phyloP scores from a whole-genome alignment of 1,139 yeast species.

The Geotrichum reessii region DNA sequence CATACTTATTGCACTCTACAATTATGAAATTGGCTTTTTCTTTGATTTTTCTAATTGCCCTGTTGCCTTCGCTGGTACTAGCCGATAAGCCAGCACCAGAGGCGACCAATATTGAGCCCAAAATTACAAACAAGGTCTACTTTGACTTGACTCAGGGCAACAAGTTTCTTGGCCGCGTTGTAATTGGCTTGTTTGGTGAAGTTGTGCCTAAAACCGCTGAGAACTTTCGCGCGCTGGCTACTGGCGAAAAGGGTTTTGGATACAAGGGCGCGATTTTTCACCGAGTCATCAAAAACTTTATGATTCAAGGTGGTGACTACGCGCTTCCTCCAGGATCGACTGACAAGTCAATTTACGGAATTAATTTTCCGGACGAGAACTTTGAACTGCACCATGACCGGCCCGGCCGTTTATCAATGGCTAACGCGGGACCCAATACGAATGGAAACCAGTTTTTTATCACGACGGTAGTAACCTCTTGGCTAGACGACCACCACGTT shows the following conservation, averaged over 20 bases:
- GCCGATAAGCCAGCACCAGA: neutral
- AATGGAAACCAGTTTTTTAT: slow-evolving; percentile 98
- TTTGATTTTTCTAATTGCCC: neutral
- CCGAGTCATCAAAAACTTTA: slow-evolving; percentile 96
- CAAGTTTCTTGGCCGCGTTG: slow-evolving; percentile 63
- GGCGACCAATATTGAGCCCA: slow-evolving; percentile 30
- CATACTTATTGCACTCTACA: neutral
- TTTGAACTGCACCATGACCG: slow-evolving; percentile 75
- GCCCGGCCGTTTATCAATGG: slow-evolving; percentile 97
- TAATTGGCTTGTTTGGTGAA: slow-evolving; percentile 81
- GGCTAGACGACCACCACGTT: slow-evolving; percentile 99
- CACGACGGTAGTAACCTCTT: slow-evolving; percentile 91
- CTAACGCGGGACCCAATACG: slow-evolving; percentile 99
- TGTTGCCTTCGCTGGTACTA: neutral
- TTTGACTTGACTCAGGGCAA: slow-evolving; percentile 85
- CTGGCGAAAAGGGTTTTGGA: slow-evolving; percentile 97
- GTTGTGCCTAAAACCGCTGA: slow-evolving; percentile 97
- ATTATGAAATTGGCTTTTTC: neutral
- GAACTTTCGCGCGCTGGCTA: slow-evolving; percentile 94
- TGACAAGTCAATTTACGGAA: slow-evolving; percentile 97
- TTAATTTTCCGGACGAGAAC: slow-evolving; percentile 93
- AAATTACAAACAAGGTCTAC: slow-evolving; percentile 65
- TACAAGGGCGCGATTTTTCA: slow-evolving; percentile 90
- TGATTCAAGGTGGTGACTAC: slow-evolving; percentile 99
- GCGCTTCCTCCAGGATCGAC: slow-evolving; percentile 69